Evolutionary conservation across 2,329 filamentous ascomycete species (phyloP), one percentile per base, ranked within the genome.

Genomic region (Ceratocystis huliohia): DNA sequence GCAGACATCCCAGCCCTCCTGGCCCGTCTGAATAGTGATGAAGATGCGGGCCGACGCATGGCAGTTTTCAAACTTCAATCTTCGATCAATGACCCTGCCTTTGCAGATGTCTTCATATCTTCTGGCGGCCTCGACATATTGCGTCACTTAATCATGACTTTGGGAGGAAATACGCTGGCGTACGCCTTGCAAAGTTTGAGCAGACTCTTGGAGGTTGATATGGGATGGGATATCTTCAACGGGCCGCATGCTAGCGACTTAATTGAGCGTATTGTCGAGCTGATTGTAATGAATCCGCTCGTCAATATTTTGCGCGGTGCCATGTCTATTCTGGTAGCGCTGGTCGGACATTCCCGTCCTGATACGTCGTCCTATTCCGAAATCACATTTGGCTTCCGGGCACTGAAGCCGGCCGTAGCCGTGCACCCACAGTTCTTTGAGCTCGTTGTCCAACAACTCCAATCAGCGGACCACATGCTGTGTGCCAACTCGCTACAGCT

Each of bases 51-150:
- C 71, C 90, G 92, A 73, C 99, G 99, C 77, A 96, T 97, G 90
- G 94, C 94, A 68, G 94, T 95, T 69, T 99, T 99, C 83, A 96
- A 96, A 79, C 85, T 99, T 70, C 94, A 99, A 77, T 88, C 84
- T 70, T 91, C 90, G 69, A 96, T 99, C 76, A 93, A 92, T 74
- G 94, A 99, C 77, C 93, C 93, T 30, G 88, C 91, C 63, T 97
- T 97, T 75, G 94, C 94, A 72, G 94, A 97, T 75, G 86, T 95
- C 71, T 99, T 99, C 78, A 96, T 97, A 69, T 86, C 88, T 64
- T 89, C 91, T 63, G 91, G 91, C 67, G 94, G 94, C 3, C 81
- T 97, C 70, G 82, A 86, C 70, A 86, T 93, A 70, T 79, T 99
- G 72, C 85, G 91, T 65, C 86, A 89, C 66, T 81, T 97, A 65